Base-by-base conservation (phyloP, 768 basidiomycete genomes). In the Mycena albidolilacea region DNA sequence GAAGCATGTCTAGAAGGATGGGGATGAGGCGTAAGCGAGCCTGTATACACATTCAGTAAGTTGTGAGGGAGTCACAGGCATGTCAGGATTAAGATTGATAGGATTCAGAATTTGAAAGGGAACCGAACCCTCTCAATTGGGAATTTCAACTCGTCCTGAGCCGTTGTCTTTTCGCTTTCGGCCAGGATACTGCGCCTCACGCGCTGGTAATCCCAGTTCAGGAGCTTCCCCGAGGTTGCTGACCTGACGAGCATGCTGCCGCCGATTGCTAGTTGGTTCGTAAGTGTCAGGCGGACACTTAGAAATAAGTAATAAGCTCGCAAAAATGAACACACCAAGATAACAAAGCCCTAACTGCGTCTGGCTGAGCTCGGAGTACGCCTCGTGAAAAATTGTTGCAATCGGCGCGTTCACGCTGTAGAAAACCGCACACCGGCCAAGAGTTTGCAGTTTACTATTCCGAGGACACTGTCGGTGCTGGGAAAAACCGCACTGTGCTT, bases 261-360 rank as follows among this genome's bases (percentile, higher is more conserved):
- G 10, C 75, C 69, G 14, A 76, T 14, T 5, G 70, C 74, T 75
- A 23, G 1, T n/a, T n/a, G n/a, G n/a, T n/a, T n/a, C n/a, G n/a
- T n/a, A n/a, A n/a, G n/a, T n/a, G n/a, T n/a, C n/a, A n/a, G n/a
- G n/a, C n/a, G n/a, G n/a, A n/a, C n/a, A n/a, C n/a, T n/a, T n/a
- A n/a, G n/a, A n/a, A n/a, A n/a, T n/a, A n/a, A n/a, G n/a, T n/a
- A n/a, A n/a, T n/a, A n/a, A 41, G 21, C n/a, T 6, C 9, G 15
- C 5, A 3, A 15, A 21, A 23, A 21, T 5, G 48, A n/a, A 67
- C 69, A 52, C 12, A 75, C 71, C 41, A 11, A 97, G 83, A 83
- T 92, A 97, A 79, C 93, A 95, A 5, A 97, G 81, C 3, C 95
- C 95, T 41, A 94, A 87, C 30, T 89, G 86, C 1, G 90, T 90